Evolutionary conservation across 2,329 filamentous ascomycete species (phyloP).

Genomic region (Alternaria longipes): DNA sequence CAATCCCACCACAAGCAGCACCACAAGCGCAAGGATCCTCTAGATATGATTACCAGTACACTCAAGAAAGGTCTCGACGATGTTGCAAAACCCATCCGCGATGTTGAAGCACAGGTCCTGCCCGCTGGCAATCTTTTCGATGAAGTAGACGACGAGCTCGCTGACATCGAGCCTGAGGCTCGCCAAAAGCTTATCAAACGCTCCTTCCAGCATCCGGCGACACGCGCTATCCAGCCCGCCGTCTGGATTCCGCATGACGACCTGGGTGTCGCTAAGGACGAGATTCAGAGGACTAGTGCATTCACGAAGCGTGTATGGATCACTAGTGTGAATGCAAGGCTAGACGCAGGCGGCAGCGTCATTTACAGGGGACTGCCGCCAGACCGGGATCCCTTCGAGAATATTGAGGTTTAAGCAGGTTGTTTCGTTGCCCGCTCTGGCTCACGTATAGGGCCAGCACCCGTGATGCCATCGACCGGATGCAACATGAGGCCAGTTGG

Average conservation of each 20-base stretch:
- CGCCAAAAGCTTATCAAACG: slow-evolving; percentile 84
- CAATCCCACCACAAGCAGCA: slow-evolving; percentile 33
- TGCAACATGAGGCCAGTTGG: not conserved
- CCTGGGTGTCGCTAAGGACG: slow-evolving; percentile 89
- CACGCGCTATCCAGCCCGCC: slow-evolving; percentile 83
- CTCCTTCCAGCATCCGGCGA: slow-evolving; percentile 89
- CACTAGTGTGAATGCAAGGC: slow-evolving; percentile 87
- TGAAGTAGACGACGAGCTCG: slow-evolving; percentile 89
- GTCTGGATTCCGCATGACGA: slow-evolving; percentile 96
- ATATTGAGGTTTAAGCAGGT: slow-evolving; percentile 47
- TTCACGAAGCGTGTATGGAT: slow-evolving; percentile 86
- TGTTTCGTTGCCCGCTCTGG: not conserved
- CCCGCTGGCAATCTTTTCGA: slow-evolving; percentile 86
- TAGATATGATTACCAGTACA: slow-evolving; percentile 39
- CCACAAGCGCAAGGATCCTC: slow-evolving; percentile 37
- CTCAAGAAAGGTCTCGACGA: slow-evolving; percentile 42
- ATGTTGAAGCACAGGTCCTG: slow-evolving; percentile 56
- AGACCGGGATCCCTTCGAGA: slow-evolving; percentile 66
- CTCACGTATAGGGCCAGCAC: not conserved
- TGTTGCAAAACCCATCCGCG: slow-evolving; percentile 43
- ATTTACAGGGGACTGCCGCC: slow-evolving; percentile 87
- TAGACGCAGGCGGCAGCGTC: slow-evolving; percentile 84
- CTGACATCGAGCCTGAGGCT: slow-evolving; percentile 90
- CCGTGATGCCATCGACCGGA: not conserved
- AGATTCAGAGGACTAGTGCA: slow-evolving; percentile 78